phyloP scores from a whole-genome alignment of 2,329 filamentous ascomycete species.

The Colletotrichum musae region DNA sequence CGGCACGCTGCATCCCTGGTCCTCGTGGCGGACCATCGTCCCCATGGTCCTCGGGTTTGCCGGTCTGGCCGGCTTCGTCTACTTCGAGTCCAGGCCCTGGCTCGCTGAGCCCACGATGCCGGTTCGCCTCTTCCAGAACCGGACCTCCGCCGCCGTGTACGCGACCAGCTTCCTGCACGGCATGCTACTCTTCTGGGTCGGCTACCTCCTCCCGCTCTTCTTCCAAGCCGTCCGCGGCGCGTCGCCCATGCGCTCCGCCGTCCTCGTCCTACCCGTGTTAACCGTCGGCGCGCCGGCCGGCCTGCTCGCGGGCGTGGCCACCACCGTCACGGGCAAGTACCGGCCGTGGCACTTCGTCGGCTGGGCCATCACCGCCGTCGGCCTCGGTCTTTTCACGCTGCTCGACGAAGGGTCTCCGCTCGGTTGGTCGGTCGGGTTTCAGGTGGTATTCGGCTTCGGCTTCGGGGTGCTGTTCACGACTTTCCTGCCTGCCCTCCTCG shows the following conservation, averaged over 20 bases:
- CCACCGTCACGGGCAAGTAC: neutral
- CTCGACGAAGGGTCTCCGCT: constrained; percentile 3
- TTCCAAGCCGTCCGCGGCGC: neutral
- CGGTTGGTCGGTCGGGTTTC: constrained; percentile 47
- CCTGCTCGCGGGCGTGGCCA: neutral
- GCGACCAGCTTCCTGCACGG: constrained; percentile 45
- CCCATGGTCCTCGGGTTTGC: neutral
- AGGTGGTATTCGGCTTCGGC: constrained; percentile 46
- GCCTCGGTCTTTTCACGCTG: neutral
- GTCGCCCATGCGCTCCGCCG: neutral
- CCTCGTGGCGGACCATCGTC: constrained; percentile 10
- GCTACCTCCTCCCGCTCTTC: constrained; percentile 17
- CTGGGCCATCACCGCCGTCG: neutral
- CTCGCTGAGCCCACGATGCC: constrained; percentile 40
- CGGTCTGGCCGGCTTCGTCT: neutral
- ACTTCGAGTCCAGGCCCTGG: neutral
- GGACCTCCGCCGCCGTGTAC: constrained; percentile 43
- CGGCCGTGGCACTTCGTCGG: neutral
- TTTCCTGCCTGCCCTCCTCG: constrained; percentile 54
- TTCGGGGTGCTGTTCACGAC: constrained; percentile 51
- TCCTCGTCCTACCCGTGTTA: neutral
- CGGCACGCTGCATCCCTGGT: constrained; percentile 21
- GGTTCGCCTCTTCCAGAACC: constrained; percentile 33
- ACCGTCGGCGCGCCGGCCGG: neutral
- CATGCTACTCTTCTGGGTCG: constrained; percentile 28